These are phyloP conservation scores for Quercus gilva DNA, from an alignment of 306 rosid genomes.

Conservation along the genomic window DNA sequence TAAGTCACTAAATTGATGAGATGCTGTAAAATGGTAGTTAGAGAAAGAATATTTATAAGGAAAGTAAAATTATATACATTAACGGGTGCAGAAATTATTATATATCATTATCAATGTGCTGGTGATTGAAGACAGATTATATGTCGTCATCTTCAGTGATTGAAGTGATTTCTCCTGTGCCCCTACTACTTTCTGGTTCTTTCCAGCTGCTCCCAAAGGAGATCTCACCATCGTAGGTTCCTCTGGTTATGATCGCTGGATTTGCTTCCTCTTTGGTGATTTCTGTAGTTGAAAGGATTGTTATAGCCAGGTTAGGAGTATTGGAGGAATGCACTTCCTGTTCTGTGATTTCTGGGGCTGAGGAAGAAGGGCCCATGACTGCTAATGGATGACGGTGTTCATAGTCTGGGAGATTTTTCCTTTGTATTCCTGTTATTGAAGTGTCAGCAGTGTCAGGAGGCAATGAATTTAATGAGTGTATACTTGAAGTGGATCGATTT, in stretches of 20 bases:
- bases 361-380: not conserved
- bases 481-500: conserved; percentile 14
- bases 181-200: conserved; percentile 25
- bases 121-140: conserved; percentile 13
- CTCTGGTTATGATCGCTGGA: conserved; percentile 22
- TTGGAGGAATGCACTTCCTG: conserved; percentile 1
- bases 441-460: not conserved
- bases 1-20: too few relatives aligned
- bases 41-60: too few relatives aligned
- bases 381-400: not conserved
- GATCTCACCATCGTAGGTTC: conserved; percentile 54
- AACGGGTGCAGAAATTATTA: not conserved
- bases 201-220: conserved; percentile 57
- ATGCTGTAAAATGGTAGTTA: too few relatives aligned
- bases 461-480: not conserved
- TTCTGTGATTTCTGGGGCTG: conserved; percentile 9
- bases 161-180: conserved; percentile 38
- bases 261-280: conserved; percentile 24
- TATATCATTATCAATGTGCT: not conserved
- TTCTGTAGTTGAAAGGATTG: conserved; percentile 1
- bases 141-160: conserved; percentile 42
- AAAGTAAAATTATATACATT: too few relatives aligned
- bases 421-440: not conserved
- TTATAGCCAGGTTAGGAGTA: conserved; percentile 1
- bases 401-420: not conserved